Percentiles rank a stretch among this genome's conserved stretches.
Evolutionary conservation across 768 basidiomycete genomes (phyloP).

Genomic region (Phylloporus scabripes): DNA sequence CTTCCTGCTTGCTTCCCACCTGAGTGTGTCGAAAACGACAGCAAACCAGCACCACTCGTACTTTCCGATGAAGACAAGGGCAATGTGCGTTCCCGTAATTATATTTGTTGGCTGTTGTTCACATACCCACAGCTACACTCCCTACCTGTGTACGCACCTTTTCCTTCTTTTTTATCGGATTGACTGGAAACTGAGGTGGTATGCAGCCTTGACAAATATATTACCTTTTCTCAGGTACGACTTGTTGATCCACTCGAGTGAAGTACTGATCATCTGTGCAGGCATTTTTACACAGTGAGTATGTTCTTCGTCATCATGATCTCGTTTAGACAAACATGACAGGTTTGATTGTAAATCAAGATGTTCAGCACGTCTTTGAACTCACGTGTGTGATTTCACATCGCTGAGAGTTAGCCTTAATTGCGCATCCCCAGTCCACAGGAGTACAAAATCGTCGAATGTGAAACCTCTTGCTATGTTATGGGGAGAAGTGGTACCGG

Average conservation of each 20-base stretch:
- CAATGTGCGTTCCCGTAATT: constrained; percentile 32
- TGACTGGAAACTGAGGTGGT: constrained; percentile 36
- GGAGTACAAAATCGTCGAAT: constrained; percentile 55
- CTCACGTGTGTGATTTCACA: not conserved
- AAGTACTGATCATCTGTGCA: constrained; percentile 24
- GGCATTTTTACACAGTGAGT: constrained; percentile 21
- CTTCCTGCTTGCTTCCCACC: constrained; percentile 51
- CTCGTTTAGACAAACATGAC: not conserved
- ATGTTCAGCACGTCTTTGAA: constrained; percentile 24
- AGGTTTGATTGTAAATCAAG: constrained; percentile 22
- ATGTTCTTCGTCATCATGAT: not conserved
- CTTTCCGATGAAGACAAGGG: constrained; percentile 42
- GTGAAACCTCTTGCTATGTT: constrained; percentile 57
- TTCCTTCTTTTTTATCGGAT: not conserved
- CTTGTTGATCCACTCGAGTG: constrained; percentile 26
- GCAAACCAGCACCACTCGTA: constrained; percentile 23
- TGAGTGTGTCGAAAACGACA: constrained; percentile 21
- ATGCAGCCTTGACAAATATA: constrained; percentile 31
- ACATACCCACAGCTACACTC: constrained; percentile 43
- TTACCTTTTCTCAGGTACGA: constrained; percentile 27
- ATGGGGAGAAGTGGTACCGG: constrained; percentile 71
- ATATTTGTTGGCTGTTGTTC: not conserved
- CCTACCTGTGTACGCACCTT: constrained; percentile 46
- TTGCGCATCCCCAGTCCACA: constrained; percentile 29
- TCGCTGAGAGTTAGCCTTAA: constrained; percentile 12